Conservation (phyloP, 257 asterid species). For the Fraxinus pennsylvanica region DNA sequence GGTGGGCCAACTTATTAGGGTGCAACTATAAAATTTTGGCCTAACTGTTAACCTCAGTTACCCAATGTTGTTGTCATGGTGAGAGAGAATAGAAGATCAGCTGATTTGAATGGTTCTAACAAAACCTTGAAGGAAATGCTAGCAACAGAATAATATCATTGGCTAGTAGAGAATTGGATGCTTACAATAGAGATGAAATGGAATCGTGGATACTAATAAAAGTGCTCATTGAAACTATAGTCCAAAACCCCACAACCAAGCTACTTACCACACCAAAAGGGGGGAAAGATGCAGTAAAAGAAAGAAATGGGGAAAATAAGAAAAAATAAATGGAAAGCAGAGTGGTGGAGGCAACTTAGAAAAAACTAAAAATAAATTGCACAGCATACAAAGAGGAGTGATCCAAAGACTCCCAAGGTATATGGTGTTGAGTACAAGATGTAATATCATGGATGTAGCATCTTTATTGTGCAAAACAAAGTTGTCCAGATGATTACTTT, state of each 20-base stretch:
- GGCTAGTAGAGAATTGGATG: not conserved
- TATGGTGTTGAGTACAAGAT: not conserved
- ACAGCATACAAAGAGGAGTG: not conserved
- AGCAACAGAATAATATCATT: not conserved
- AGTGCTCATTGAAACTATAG: not conserved
- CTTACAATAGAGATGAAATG: not conserved
- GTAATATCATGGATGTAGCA: not conserved
- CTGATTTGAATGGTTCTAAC: not conserved
- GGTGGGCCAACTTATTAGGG: not conserved
- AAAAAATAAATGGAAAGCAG: not conserved
- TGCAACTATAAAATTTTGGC: not conserved
- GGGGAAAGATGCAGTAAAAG: not conserved
- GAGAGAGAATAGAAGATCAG: not conserved
- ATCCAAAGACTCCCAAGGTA: not conserved
- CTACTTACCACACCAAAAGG: not conserved
- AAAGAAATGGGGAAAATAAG: not conserved
- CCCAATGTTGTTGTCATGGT: not conserved
- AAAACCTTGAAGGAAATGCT: not conserved
- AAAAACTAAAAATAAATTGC: not conserved
- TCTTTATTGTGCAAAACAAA: not conserved
- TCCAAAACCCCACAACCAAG: not conserved
- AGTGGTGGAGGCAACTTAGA: not conserved
- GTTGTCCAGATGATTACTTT: not conserved
- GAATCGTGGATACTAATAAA: not conserved
- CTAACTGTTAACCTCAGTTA: not conserved